Base-by-base conservation (phyloP, 2,329 filamentous ascomycete genomes). In the Epichloe coenophiala region DNA sequence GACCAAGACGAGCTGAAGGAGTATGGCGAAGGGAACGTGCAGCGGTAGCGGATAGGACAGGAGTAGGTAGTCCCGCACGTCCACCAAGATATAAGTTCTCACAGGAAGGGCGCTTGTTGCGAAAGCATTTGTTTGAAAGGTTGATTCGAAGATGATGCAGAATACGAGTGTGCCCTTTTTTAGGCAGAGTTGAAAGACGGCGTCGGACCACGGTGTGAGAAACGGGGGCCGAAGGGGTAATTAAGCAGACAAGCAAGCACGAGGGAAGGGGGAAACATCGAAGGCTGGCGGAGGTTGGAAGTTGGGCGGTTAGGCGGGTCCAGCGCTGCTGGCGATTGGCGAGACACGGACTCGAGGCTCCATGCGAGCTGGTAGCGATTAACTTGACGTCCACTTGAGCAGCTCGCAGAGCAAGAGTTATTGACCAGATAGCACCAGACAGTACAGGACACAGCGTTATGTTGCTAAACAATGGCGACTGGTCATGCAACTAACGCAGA, bases 1-100 rank as follows among this genome's bases (percentile, higher is more conserved):
- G 48, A 19, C 41, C 41, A 21, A 45, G 40, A 35, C 37, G 45
- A 36, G 51, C 49, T 46, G 50, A 45, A 53, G 38, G 42, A 41
- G 41, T 27, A 38, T 19, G 44, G 21, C 38, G 51, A 49, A 48
- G 48, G 43, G 48, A 35, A 47, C 35, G 45, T 48, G 48, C 44
- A 50, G 38, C 35, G 44, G 43, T n/a, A 35, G 35, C 38, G 44
- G 45, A 37, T 42, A 15, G 49, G 45, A n/a, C 11, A 48, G 41
- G 21, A 33, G 17, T n/a, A 46, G 42, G 36, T 31, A 13, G 50
- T 27, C 21, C 12, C 47, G 37, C 41, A n/a, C 35, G 46, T 38
- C 5, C 13, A 31, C 23, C 23, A 41, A 48, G 41, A 41, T 21
- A 41, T 17, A 21, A 31, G 23, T 51, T 37, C 41, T 19, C 45